Evolutionary conservation across 2,329 filamentous ascomycete species (phyloP).

Genomic region (Aspergillus novoparasiticus): DNA sequence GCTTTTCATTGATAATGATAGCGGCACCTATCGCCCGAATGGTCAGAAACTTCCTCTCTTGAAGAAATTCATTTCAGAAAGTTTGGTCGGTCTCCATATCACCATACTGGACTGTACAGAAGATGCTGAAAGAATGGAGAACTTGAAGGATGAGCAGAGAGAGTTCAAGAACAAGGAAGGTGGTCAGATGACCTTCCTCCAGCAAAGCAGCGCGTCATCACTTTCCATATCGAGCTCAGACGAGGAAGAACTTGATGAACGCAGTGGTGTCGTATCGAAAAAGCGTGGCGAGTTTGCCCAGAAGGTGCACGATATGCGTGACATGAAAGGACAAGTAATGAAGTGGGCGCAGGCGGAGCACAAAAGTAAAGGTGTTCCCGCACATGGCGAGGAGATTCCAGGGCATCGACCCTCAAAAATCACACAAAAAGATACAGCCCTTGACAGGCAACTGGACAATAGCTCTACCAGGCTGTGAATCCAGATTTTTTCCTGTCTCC

Average conservation of each 20-base stretch:
- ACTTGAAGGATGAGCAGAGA: constrained; percentile 76
- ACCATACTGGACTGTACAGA: constrained; percentile 71
- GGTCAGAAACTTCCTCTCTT: constrained; percentile 72
- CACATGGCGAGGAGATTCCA: background rate
- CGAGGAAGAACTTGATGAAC: constrained; percentile 58
- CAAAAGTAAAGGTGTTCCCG: background rate
- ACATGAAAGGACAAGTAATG: constrained; percentile 40
- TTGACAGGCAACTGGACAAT: background rate
- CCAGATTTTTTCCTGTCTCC: too few species aligned
- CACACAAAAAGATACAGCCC: background rate
- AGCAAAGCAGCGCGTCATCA: constrained; percentile 50
- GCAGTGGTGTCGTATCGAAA: constrained; percentile 25
- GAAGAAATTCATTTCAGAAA: constrained; percentile 67
- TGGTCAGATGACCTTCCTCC: constrained; percentile 56
- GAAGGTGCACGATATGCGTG: constrained; percentile 39
- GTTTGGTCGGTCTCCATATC: constrained; percentile 77
- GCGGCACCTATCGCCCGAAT: constrained; percentile 88
- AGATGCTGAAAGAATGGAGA: constrained; percentile 71
- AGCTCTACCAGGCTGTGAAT: background rate
- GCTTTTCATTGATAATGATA: constrained; percentile 92
- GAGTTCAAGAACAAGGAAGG: constrained; percentile 70
- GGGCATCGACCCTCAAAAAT: background rate
- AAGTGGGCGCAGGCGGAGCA: constrained; percentile 38
- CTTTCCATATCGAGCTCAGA: constrained; percentile 59
- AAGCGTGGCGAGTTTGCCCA: constrained; percentile 31